A percentile compares a stretch with the other conserved stretches of the same genome.
Evolutionary conservation across 345 rosid species (phyloP).

Genomic region (Rhizophora mangle): DNA sequence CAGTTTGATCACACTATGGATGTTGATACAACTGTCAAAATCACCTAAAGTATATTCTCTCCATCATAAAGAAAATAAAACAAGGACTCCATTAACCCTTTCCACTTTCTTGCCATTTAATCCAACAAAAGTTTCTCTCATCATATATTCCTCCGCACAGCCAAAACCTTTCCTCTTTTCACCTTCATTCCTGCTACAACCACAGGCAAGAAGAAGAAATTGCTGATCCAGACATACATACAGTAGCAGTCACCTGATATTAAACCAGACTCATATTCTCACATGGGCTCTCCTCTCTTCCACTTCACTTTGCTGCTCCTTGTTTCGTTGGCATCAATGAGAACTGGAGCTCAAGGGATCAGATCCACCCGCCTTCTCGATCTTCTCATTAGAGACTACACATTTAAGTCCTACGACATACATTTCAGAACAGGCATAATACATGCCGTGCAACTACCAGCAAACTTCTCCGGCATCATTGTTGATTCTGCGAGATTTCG

Average conservation of each 20-base stretch:
- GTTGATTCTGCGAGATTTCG: constrained; percentile 64
- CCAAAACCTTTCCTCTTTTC: constrained; percentile 28
- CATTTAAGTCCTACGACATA: constrained; percentile 49
- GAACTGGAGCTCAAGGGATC: constrained; percentile 43
- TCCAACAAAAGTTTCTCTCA: constrained; percentile 28
- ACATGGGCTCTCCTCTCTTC: constrained; percentile 40
- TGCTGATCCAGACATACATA: background rate
- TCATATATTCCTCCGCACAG: constrained; percentile 16
- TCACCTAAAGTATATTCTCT: constrained; percentile 7
- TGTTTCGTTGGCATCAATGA: constrained; percentile 21
- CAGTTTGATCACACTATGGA: background rate
- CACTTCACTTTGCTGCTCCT: constrained; percentile 20
- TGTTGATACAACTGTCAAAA: background rate
- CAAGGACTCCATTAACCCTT: background rate
- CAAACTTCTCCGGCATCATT: constrained; percentile 68
- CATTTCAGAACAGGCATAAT: constrained; percentile 52
- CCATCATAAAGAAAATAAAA: constrained; percentile 7
- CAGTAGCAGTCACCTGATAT: background rate
- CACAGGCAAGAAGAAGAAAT: constrained; percentile 8
- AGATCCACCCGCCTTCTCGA: constrained; percentile 59
- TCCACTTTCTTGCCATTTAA: constrained; percentile 34
- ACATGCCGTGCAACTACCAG: constrained; percentile 56
- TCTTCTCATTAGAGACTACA: constrained; percentile 72
- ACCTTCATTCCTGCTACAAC: constrained; percentile 22
- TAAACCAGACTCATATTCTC: constrained; percentile 6